Conservation (phyloP, 192 early-diverging fungal genomes). For the Coemansia sp. region DNA sequence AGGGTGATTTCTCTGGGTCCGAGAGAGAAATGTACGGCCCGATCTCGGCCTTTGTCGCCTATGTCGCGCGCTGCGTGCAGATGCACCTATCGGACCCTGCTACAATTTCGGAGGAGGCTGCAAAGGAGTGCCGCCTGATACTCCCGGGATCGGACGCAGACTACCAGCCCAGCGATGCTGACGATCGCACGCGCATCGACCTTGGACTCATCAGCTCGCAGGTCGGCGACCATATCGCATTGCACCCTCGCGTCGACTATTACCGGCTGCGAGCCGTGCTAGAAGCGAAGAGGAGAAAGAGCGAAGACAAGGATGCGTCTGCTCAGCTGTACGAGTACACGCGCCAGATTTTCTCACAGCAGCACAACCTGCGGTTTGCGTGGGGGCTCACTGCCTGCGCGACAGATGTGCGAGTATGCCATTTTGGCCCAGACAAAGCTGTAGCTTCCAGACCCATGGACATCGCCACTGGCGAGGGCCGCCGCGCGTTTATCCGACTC, state of each 20-base stretch:
- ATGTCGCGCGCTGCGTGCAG: neutral
- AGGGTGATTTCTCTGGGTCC: neutral
- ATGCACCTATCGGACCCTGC: too few relatives aligned
- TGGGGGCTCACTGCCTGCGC: constrained; percentile 11
- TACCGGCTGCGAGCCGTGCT: neutral
- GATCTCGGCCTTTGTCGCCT: neutral
- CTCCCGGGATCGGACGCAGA: neutral
- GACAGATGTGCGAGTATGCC: neutral
- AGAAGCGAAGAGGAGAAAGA: neutral
- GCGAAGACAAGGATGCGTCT: neutral
- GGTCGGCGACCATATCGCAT: neutral
- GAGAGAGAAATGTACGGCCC: neutral
- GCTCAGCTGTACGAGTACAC: neutral
- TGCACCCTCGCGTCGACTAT: neutral
- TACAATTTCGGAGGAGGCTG: too few relatives aligned
- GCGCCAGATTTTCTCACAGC: neutral
- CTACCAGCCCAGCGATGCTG: neutral
- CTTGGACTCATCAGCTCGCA: neutral
- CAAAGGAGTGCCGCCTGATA: neutral
- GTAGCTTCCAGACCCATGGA: neutral
- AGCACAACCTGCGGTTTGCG: constrained; percentile 9
- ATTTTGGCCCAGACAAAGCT: neutral
- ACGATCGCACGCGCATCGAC: neutral
- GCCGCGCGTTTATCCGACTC: neutral
- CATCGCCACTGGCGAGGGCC: neutral